Evolutionary conservation across 306 rosid species (phyloP).

Genomic region (Fagus crenata): DNA sequence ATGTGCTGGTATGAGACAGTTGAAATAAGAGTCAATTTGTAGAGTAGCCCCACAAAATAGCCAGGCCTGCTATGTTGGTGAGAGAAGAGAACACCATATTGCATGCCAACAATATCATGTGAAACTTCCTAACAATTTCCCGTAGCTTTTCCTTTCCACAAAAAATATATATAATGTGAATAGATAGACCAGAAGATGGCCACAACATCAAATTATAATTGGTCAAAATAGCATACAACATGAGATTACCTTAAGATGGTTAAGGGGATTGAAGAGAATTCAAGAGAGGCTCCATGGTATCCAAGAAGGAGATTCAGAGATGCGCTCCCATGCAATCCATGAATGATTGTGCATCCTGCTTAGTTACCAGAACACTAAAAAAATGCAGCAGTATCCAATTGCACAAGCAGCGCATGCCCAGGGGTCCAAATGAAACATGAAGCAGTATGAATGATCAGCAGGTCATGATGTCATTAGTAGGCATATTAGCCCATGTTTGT

Average conservation of each 20-base stretch:
- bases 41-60: not conserved
- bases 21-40: not conserved
- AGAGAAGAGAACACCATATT: not conserved
- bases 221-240: not conserved
- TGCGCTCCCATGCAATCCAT: constrained; percentile 32
- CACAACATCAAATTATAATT: not conserved
- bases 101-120: not conserved
- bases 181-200: not conserved
- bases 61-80: not conserved
- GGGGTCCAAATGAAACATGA: not conserved
- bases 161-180: not conserved
- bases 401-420: not conserved
- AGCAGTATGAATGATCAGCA: not conserved
- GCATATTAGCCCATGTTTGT: constrained; percentile 2
- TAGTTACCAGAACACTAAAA: constrained; percentile 4
- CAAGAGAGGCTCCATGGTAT: not conserved
- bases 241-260: not conserved
- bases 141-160: not conserved
- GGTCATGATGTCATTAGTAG: constrained; percentile 4
- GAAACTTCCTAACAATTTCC: not conserved
- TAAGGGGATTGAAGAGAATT: constrained; percentile 4
- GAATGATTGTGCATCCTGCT: constrained; percentile 17
- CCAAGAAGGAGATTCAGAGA: constrained; percentile 5
- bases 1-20: not conserved
- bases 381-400: not conserved